Evolutionary conservation across 352 stramenopile species (phyloP).

Genomic region (Pythium diclinum): DNA sequence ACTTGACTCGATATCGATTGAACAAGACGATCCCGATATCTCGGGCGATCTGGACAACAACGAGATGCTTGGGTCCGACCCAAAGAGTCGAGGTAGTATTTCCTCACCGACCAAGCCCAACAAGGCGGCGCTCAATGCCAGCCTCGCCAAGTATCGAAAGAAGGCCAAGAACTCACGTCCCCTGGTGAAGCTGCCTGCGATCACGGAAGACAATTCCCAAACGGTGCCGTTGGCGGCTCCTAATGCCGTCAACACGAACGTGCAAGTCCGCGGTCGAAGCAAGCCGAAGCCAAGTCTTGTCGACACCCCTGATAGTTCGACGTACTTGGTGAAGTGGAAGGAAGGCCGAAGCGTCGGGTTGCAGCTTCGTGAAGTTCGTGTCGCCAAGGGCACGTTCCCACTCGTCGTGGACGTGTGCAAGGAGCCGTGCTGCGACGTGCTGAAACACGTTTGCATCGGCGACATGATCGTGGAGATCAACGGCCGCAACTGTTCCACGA

Average conservation of each 20-base stretch:
- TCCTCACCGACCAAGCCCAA: constrained; percentile 20
- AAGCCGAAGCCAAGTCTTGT: constrained; percentile 77
- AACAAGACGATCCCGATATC: constrained; percentile 29
- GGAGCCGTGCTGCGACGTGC: constrained; percentile 74
- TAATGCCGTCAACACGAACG: constrained; percentile 79
- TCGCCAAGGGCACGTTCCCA: constrained; percentile 75
- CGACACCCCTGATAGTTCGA: constrained; percentile 78
- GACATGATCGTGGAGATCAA: constrained; percentile 89
- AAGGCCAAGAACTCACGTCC: constrained; percentile 66
- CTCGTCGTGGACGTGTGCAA: constrained; percentile 82
- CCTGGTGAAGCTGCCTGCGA: constrained; percentile 57
- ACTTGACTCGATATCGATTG: constrained; percentile 19
- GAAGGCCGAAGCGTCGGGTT: constrained; percentile 83
- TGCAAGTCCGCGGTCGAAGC: constrained; percentile 74
- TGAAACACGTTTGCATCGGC: constrained; percentile 82
- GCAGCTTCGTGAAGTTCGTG: constrained; percentile 77
- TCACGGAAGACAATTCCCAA: constrained; percentile 55
- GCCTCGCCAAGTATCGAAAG: constrained; percentile 74
- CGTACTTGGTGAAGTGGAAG: constrained; percentile 88
- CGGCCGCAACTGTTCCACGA: constrained; percentile 82
- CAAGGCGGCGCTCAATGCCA: constrained; percentile 39
- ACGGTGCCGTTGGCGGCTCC: constrained; percentile 78
- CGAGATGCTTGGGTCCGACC: constrained; percentile 45
- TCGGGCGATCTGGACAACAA: constrained; percentile 37
- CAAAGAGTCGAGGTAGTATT: constrained; percentile 15